Evolutionary conservation across 2,329 filamentous ascomycete species (phyloP).

Genomic region (Fusarium sp.): DNA sequence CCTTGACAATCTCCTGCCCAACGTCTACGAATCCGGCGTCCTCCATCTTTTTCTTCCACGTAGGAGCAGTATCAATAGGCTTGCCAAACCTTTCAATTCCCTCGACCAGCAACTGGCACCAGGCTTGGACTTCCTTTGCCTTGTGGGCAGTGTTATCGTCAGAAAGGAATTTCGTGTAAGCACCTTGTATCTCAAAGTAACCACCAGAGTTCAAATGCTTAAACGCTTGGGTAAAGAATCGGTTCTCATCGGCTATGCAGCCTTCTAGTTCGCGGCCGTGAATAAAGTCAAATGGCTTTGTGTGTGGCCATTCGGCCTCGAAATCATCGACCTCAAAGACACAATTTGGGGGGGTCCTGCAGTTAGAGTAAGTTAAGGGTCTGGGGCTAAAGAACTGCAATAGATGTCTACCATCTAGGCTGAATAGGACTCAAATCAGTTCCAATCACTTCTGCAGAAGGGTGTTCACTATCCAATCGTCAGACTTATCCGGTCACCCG

Average conservation of each 20-base stretch:
- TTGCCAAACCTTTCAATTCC: slow-evolving; percentile 18
- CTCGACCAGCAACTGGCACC: neutral
- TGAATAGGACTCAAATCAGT: slow-evolving; percentile 33
- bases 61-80: slow-evolving; percentile 14
- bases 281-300: slow-evolving; percentile 22
- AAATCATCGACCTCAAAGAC: slow-evolving; percentile 24
- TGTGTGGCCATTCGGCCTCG: slow-evolving; percentile 22
- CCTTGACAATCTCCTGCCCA: slow-evolving; percentile 20
- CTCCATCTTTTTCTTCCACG: slow-evolving; percentile 17
- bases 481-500: neutral
- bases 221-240: slow-evolving; percentile 11
- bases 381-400: neutral
- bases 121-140: slow-evolving; percentile 15
- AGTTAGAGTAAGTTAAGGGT: neutral
- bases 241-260: slow-evolving; percentile 12
- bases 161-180: slow-evolving; percentile 1
- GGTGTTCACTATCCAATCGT: slow-evolving; percentile 10
- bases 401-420: slow-evolving; percentile 15
- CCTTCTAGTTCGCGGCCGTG: slow-evolving; percentile 24
- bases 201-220: slow-evolving; percentile 10
- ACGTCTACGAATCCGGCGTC: slow-evolving; percentile 19
- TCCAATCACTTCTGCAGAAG: slow-evolving; percentile 23
- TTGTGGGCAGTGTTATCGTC: slow-evolving; percentile 19
- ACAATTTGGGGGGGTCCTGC: slow-evolving; percentile 21
- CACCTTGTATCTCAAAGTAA: slow-evolving; percentile 16